Evolutionary conservation across 495 filamentous ascomycete genomes (phyloP).

Genomic region (Thozetella sp.): DNA sequence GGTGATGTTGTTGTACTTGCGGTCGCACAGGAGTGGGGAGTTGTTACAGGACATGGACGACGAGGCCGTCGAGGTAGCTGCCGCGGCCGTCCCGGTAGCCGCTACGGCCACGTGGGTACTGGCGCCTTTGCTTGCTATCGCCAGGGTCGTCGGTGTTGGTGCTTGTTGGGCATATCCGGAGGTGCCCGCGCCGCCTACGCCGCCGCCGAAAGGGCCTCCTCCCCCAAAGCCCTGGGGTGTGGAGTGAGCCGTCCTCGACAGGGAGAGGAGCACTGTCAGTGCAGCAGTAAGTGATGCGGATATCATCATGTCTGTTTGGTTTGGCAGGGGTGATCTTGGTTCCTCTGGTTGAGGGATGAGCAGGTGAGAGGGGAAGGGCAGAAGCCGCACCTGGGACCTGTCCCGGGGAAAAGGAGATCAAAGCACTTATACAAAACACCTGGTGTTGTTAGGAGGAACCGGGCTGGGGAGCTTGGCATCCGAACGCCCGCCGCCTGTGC

Average conservation of each 20-base stretch:
- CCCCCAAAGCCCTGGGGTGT: constrained; percentile 19
- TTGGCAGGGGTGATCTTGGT: neutral
- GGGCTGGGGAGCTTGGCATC: too few relatives aligned
- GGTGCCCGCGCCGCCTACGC: neutral
- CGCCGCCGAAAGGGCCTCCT: constrained; percentile 13
- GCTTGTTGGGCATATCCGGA: neutral
- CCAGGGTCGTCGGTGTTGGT: neutral
- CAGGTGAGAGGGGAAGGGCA: neutral
- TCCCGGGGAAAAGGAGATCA: too few relatives aligned
- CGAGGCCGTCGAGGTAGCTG: constrained; percentile 8
- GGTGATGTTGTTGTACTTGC: constrained; percentile 66
- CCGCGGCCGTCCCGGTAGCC: constrained; percentile 12
- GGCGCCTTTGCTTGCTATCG: constrained; percentile 4
- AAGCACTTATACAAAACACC: too few relatives aligned
- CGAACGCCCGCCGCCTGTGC: too few relatives aligned
- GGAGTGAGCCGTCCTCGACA: constrained; percentile 20
- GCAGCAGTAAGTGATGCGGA: constrained; percentile 20
- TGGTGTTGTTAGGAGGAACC: too few relatives aligned
- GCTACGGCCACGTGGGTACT: neutral
- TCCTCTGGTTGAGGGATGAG: neutral
- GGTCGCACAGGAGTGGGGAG: constrained; percentile 60
- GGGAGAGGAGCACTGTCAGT: constrained; percentile 17
- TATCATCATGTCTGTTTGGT: constrained; percentile 22
- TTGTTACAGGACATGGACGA: constrained; percentile 63
- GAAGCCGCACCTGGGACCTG: too few relatives aligned